A percentile compares a stretch with the other conserved stretches of the same genome.
These are phyloP conservation scores for Claviceps arundinis DNA, from an alignment of 2,329 filamentous ascomycete species.

Conservation along the genomic window DNA sequence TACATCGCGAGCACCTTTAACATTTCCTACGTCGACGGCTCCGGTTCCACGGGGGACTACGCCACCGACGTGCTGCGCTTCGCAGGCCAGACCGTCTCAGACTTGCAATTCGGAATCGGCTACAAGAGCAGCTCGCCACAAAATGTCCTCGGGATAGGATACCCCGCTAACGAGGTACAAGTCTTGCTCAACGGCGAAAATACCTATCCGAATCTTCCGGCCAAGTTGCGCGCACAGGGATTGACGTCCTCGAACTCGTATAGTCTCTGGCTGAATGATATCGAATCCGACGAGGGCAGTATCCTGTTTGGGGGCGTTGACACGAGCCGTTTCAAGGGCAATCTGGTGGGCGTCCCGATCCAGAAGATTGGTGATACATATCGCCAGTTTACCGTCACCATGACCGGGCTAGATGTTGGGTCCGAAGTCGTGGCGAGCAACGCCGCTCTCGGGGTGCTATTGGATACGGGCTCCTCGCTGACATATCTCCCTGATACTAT, in stretches of 20 bases:
- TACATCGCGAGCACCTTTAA: slow-evolving; percentile 69
- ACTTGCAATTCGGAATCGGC: slow-evolving; percentile 61
- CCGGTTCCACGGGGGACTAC: slow-evolving; percentile 66
- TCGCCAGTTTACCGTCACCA: slow-evolving; percentile 54
- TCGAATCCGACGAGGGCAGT: slow-evolving; percentile 49
- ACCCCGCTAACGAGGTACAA: slow-evolving; percentile 64
- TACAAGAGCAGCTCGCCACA: slow-evolving; percentile 48
- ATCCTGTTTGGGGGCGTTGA: slow-evolving; percentile 69
- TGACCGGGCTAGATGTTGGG: slow-evolving; percentile 44
- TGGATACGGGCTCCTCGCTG: slow-evolving; percentile 58
- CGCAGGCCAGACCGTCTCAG: slow-evolving; percentile 36
- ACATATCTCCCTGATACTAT: slow-evolving; percentile 51
- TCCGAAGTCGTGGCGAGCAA: slow-evolving; percentile 27
- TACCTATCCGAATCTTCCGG: slow-evolving; percentile 56
- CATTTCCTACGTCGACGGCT: slow-evolving; percentile 77
- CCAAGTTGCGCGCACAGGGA: slow-evolving; percentile 46
- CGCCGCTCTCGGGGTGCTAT: slow-evolving; percentile 47
- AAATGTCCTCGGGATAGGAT: slow-evolving; percentile 79
- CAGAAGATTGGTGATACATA: slow-evolving; percentile 38
- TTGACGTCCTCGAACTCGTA: slow-evolving; percentile 54
- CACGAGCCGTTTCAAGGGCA: slow-evolving; percentile 47
- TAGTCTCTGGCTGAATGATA: slow-evolving; percentile 64
- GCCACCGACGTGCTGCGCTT: slow-evolving; percentile 58
- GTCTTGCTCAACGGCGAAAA: slow-evolving; percentile 40
- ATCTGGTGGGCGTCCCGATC: slow-evolving; percentile 54